Evolutionary conservation across 1,284 basidiomycete species (phyloP).

Genomic region (Pascua guehoae): DNA sequence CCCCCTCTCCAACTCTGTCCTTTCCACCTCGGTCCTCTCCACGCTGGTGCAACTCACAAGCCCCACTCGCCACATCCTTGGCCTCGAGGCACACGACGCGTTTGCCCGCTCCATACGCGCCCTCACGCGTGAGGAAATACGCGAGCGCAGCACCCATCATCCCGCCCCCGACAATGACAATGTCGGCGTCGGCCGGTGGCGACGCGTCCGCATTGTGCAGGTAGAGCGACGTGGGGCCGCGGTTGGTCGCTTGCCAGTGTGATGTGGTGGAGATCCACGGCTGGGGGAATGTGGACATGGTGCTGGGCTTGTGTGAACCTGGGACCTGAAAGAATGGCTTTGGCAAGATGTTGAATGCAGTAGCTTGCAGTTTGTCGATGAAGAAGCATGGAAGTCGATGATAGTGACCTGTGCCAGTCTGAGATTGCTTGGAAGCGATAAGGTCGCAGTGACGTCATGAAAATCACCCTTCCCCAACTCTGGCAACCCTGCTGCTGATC

Average conservation of each 20-base stretch:
- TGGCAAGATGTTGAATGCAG: no score
- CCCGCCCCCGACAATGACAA: constrained; percentile 39
- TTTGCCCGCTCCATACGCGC: constrained; percentile 23
- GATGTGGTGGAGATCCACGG: constrained; percentile 23
- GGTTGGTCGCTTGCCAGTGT: constrained; percentile 31
- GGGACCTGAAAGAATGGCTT: no score
- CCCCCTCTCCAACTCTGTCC: no score
- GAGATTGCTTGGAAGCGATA: no score
- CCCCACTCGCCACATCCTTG: constrained; percentile 40
- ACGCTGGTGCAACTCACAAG: constrained; percentile 30
- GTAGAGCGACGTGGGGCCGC: constrained; percentile 23
- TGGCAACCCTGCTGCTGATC: no score
- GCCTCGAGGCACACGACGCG: constrained; percentile 33
- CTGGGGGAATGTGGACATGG: constrained; percentile 28
- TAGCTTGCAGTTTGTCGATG: no score
- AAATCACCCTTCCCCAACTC: no score
- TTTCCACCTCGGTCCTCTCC: no score
- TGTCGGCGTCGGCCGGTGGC: constrained; percentile 26
- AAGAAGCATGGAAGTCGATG: no score
- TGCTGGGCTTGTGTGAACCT: no score
- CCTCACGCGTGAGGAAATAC: constrained; percentile 31
- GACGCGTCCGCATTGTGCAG: constrained; percentile 15
- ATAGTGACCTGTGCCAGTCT: no score
- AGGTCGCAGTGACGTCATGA: no score
- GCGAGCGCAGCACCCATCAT: constrained; percentile 31